Evolutionary conservation across 139 green algal species (phyloP).

Genomic region (Coelastrella sp.): DNA sequence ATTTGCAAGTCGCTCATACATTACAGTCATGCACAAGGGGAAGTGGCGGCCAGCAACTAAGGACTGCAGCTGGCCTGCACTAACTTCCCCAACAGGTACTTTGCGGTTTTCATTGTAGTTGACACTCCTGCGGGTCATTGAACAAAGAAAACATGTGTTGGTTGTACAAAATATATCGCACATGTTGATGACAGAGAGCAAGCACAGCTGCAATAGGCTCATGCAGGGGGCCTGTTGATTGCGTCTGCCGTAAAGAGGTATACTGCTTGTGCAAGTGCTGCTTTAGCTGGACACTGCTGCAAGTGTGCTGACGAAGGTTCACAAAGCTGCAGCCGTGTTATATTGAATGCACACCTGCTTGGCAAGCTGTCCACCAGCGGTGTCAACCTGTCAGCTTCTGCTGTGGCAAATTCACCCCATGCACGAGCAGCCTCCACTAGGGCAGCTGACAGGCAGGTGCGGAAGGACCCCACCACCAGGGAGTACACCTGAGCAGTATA

Average conservation of each 20-base stretch:
- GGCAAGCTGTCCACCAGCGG: slow-evolving; percentile 87
- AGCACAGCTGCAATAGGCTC: no score
- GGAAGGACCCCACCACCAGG: slow-evolving; percentile 79
- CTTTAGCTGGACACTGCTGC: background rate
- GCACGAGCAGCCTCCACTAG: slow-evolving; percentile 72
- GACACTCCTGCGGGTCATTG: slow-evolving; percentile 21
- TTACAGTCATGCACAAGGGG: slow-evolving; percentile 89
- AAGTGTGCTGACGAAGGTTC: background rate
- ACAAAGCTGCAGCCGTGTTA: background rate
- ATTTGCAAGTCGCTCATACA: slow-evolving; percentile 73
- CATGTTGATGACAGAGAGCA: no score
- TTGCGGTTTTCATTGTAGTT: slow-evolving; percentile 10
- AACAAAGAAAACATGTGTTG: background rate
- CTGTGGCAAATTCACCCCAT: slow-evolving; percentile 70
- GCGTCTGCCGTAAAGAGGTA: no score
- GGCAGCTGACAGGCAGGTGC: slow-evolving; percentile 51
- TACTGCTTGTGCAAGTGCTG: no score
- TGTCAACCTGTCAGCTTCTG: slow-evolving; percentile 80
- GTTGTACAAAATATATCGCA: no score
- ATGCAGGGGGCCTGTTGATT: no score
- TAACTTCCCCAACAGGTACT: slow-evolving; percentile 48
- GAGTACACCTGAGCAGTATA: slow-evolving; percentile 54
- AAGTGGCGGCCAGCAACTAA: slow-evolving; percentile 76
- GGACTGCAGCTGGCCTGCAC: slow-evolving; percentile 61
- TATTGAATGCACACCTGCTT: slow-evolving; percentile 53